phyloP scores from a whole-genome alignment of 2,329 filamentous ascomycete species.

The Pseudopithomyces maydicus region DNA sequence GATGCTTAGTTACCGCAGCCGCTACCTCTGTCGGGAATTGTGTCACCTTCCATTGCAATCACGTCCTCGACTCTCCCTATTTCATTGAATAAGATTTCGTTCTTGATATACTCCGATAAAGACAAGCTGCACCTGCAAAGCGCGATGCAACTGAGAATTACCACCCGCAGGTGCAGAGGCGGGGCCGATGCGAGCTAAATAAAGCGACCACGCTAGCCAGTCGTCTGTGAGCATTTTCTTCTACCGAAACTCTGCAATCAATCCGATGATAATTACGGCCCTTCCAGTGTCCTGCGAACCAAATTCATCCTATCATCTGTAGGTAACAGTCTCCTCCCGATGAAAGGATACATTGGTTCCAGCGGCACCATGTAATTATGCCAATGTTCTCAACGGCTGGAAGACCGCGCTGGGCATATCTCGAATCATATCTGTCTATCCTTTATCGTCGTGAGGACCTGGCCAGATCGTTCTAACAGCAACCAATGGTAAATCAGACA shows the following conservation, averaged over 20 bases:
- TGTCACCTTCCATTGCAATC: background rate
- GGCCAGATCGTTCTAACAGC: no score
- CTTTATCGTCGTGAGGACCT: no score
- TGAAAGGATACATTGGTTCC: no score
- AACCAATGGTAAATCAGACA: no score
- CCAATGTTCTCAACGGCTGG: background rate
- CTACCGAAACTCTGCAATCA: no score
- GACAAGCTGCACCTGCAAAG: background rate
- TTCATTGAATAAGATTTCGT: background rate
- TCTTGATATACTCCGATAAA: background rate
- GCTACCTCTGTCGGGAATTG: background rate
- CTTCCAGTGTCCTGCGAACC: no score
- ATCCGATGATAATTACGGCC: no score
- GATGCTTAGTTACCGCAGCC: background rate
- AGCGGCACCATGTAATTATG: background rate
- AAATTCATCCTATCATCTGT: no score
- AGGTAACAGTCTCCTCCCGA: no score
- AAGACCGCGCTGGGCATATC: background rate
- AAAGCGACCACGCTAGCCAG: background rate
- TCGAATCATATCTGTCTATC: no score
- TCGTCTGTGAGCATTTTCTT: background rate
- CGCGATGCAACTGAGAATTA: background rate
- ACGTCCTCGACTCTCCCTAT: background rate
- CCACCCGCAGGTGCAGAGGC: background rate
- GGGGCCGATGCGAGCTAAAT: constrained; percentile 1